These are phyloP conservation scores for Corchorus olitorius DNA, from an alignment of 345 rosid genomes.

Conservation along the genomic window DNA sequence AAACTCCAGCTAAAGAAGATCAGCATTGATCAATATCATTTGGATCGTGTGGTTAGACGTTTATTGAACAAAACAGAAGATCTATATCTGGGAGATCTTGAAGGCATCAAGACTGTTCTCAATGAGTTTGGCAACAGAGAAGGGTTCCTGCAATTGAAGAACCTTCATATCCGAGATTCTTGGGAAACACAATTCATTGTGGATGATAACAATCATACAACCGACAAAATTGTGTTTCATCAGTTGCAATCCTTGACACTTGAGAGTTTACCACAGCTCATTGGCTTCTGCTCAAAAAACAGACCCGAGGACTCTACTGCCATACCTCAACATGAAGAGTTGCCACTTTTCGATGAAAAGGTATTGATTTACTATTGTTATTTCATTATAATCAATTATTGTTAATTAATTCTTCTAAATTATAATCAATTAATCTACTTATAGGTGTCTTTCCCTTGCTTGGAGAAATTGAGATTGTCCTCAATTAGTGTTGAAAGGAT, in stretches of 20 bases:
- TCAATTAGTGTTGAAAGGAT: no score
- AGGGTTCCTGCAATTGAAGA: conserved; percentile 22
- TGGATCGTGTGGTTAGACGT: neutral
- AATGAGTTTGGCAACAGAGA: neutral
- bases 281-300: neutral
- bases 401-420: neutral
- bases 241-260: conserved; percentile 8
- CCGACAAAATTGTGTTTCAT: conserved; percentile 2
- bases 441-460: no score
- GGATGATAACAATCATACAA: neutral
- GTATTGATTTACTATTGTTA: neutral
- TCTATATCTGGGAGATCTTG: neutral
- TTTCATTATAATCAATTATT: no score
- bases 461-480: no score
- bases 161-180: neutral
- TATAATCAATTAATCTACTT: no score
- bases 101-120: no score
- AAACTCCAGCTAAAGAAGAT: neutral
- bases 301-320: neutral
- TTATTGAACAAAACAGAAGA: conserved; percentile 3
- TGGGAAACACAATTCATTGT: neutral
- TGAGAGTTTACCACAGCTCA: neutral
- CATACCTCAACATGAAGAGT: neutral
- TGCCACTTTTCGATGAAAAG: neutral
- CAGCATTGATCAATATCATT: neutral